Base-by-base conservation (phyloP, 2,329 filamentous ascomycete genomes). In the Pseudocercospora fuligena region DNA sequence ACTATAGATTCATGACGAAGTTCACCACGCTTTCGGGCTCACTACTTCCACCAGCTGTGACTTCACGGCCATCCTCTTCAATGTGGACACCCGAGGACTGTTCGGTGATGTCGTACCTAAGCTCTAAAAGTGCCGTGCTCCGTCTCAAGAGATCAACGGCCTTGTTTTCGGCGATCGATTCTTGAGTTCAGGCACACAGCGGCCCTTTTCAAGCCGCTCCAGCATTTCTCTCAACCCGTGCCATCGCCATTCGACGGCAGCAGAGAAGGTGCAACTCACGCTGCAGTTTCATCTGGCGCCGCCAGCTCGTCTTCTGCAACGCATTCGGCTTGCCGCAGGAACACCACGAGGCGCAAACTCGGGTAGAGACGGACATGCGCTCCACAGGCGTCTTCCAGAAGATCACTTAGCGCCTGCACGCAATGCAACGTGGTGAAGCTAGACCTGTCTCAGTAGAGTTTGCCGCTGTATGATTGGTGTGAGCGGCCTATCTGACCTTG, bases 151-250 rank as follows among this genome's bases (percentile, higher is more conserved):
- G 56, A 19, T 60, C 33, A 46, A 19, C 57, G 57, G 57, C 40
- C 8, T 46, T 60, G 57, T 60, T 60, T 25, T 60, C 57, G 57
- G 57, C 29, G 57, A 60, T 60, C 31, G 8, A n/a, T 60, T 53
- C 49, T 53, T n/a, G 12, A 16, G 11, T 14, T 46, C 27, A n/a
- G 21, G 29, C 33, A 23, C 12, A 14, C n/a, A 60, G 57, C n/a
- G 19, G 33, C 12, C 33, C 57, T 29, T 40, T 60, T 46, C 21
- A 40, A 14, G 9, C 29, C 33, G 21, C 21, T 16, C 7, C 25
- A n/a, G 51, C 21, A 8, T 19, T 31, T 25, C 21, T 57, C 25
- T 31, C 53, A 29, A 33, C 53, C 11, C 53, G 8, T 57, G n/a
- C 29, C 12, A 21, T 31, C 53, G 53, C 27, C 53, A 14, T 29